phyloP scores from a whole-genome alignment of 208 protist genomes.

The Wallacemonas rigidus region DNA sequence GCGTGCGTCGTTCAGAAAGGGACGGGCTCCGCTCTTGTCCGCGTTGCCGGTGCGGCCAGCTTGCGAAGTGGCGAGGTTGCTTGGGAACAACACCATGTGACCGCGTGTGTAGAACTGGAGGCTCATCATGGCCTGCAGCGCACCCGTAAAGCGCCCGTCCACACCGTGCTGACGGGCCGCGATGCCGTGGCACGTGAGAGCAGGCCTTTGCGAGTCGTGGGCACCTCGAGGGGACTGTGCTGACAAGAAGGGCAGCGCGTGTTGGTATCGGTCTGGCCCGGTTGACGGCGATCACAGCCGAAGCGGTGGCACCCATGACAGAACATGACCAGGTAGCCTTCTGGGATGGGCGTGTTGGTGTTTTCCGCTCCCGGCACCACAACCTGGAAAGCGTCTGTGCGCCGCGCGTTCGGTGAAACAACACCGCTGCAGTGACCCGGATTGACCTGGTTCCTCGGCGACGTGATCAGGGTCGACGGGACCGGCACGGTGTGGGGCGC shows the following conservation, averaged over 20 bases:
- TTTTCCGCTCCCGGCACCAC: neutral
- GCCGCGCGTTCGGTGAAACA: neutral
- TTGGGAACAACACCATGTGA: neutral
- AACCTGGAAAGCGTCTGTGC: neutral
- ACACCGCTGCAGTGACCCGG: neutral
- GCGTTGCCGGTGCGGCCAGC: neutral
- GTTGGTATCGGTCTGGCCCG: conserved; percentile 4
- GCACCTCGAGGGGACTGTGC: conserved; percentile 1
- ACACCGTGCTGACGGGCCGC: neutral
- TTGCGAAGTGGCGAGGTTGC: neutral
- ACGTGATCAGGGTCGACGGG: neutral
- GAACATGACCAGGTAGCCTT: neutral
- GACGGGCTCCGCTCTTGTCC: neutral
- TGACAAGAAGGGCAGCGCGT: neutral
- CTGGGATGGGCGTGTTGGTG: conserved; percentile 4
- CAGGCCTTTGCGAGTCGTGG: neutral
- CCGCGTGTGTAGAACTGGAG: conserved; percentile 6
- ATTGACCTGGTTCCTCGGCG: neutral
- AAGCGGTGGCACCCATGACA: conserved; percentile 5
- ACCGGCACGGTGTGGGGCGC: neutral
- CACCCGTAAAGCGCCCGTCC: neutral
- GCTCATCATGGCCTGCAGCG: conserved; percentile 6
- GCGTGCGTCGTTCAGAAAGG: neutral
- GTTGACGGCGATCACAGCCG: neutral
- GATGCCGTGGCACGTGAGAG: neutral